These are phyloP conservation scores for Yamadazyma friedrichii DNA, from an alignment of 1,139 yeast genomes.

Conservation along the genomic window DNA sequence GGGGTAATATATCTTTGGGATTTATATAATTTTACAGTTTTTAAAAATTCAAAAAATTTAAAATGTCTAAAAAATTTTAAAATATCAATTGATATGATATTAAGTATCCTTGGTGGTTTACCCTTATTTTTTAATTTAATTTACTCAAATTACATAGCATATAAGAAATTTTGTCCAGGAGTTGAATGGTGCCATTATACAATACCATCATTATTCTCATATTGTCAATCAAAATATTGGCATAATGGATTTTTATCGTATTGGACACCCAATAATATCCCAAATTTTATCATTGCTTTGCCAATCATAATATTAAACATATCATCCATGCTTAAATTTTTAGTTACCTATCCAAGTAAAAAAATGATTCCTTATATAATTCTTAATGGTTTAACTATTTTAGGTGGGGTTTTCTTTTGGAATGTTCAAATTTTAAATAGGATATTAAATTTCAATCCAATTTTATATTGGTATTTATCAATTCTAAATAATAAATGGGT, in stretches of 20 bases:
- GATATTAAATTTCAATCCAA: slow-evolving; percentile 72
- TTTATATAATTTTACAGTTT: slow-evolving; percentile 22
- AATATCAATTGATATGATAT: background rate
- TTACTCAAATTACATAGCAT: slow-evolving; percentile 53
- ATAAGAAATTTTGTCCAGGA: slow-evolving; percentile 61
- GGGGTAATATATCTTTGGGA: slow-evolving; percentile 71
- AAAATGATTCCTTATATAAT: slow-evolving; percentile 31
- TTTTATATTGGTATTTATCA: slow-evolving; percentile 72
- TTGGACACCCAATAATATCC: slow-evolving; percentile 79
- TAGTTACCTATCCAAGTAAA: slow-evolving; percentile 34
- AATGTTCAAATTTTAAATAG: slow-evolving; percentile 87
- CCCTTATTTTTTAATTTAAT: slow-evolving; percentile 49
- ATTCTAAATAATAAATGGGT: slow-evolving; percentile 9
- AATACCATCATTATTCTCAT: slow-evolving; percentile 66
- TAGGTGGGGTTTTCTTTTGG: slow-evolving; percentile 61
- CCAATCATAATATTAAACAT: slow-evolving; percentile 56
- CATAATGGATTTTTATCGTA: slow-evolving; percentile 74
- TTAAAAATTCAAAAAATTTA: too few species aligned
- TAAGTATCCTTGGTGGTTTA: slow-evolving; percentile 49
- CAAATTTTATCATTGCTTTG: slow-evolving; percentile 75
- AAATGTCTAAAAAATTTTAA: slow-evolving; percentile 7
- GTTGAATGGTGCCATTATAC: slow-evolving; percentile 71
- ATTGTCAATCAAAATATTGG: slow-evolving; percentile 84
- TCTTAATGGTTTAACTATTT: slow-evolving; percentile 40
- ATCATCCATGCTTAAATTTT: slow-evolving; percentile 27